phyloP scores from a whole-genome alignment of 805 yeast genomes.

The Metschnikowia noctiluminum region DNA sequence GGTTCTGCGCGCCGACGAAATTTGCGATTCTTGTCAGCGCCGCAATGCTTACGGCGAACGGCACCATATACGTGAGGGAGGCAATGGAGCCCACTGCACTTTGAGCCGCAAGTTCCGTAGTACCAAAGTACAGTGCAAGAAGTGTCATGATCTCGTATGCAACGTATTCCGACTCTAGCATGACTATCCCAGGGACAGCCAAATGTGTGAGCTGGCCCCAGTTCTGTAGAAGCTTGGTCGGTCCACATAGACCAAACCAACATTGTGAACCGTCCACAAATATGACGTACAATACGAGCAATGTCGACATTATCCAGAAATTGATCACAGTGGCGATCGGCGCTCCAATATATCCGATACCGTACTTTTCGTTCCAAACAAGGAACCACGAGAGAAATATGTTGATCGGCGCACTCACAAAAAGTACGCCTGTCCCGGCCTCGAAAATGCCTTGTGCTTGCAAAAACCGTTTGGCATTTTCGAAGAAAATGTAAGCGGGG shows the following conservation, averaged over 20 bases:
- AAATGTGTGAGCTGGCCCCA: slow-evolving; percentile 36
- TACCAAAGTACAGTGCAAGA: slow-evolving; percentile 46
- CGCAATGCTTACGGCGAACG: slow-evolving; percentile 45
- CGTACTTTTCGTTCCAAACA: slow-evolving; percentile 41
- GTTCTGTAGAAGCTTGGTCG: slow-evolving; percentile 30
- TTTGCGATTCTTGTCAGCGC: slow-evolving; percentile 44
- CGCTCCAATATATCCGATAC: slow-evolving; percentile 43
- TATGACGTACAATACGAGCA: slow-evolving; percentile 34
- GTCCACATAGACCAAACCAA: slow-evolving; percentile 58
- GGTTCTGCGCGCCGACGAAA: slow-evolving; percentile 42
- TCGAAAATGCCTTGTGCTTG: slow-evolving; percentile 48
- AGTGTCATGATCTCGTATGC: slow-evolving; percentile 47
- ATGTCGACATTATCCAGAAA: slow-evolving; percentile 39
- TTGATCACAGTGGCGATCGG: slow-evolving; percentile 42
- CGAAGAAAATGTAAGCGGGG: slow-evolving; percentile 44
- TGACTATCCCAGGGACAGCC: slow-evolving; percentile 44
- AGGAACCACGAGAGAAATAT: slow-evolving; percentile 38
- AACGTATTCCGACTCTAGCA: slow-evolving; percentile 44
- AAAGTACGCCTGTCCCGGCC: slow-evolving; percentile 43
- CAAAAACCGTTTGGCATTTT: slow-evolving; percentile 38
- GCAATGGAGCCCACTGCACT: slow-evolving; percentile 48
- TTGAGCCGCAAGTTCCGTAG: slow-evolving; percentile 49
- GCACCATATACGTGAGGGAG: slow-evolving; percentile 42
- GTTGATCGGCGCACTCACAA: slow-evolving; percentile 41
- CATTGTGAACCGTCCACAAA: slow-evolving; percentile 61